Evolutionary conservation across 495 filamentous ascomycete species (phyloP).

Genomic region (Tuber calosporum): DNA sequence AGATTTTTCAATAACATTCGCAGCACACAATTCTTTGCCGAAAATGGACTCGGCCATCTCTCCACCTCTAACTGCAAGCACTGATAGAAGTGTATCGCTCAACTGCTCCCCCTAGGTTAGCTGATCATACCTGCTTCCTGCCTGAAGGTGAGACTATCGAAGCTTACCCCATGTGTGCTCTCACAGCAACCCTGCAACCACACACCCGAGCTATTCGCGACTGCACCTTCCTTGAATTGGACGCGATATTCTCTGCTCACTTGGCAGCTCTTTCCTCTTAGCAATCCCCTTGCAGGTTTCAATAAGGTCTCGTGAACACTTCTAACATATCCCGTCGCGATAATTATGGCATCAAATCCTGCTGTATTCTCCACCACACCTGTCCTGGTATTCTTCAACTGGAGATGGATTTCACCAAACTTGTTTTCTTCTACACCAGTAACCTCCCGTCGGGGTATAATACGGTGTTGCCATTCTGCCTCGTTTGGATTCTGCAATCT

Average conservation of each 20-base stretch:
- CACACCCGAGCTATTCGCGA: slow-evolving; percentile 60
- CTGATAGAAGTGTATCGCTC: slow-evolving; percentile 71
- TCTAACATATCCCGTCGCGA: slow-evolving; percentile 79
- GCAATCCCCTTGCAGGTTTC: slow-evolving; percentile 54
- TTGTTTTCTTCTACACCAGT: slow-evolving; percentile 51
- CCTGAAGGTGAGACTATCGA: slow-evolving; percentile 2
- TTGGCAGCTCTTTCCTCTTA: slow-evolving; percentile 46
- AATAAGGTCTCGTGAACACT: slow-evolving; percentile 75
- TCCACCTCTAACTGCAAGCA: slow-evolving; percentile 65
- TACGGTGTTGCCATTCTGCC: slow-evolving; percentile 69
- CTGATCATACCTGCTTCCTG: neutral
- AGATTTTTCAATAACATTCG: slow-evolving; percentile 28
- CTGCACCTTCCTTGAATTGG: slow-evolving; percentile 56
- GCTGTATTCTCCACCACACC: slow-evolving; percentile 24
- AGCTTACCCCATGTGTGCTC: slow-evolving; percentile 76
- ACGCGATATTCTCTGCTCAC: slow-evolving; percentile 67
- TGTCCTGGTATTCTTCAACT: slow-evolving; percentile 39
- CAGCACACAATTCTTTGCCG: slow-evolving; percentile 41
- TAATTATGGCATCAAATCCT: slow-evolving; percentile 61
- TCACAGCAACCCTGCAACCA: slow-evolving; percentile 97
- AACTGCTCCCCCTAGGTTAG: slow-evolving; percentile 46
- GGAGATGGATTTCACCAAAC: slow-evolving; percentile 42
- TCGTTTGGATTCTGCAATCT: slow-evolving; percentile 62
- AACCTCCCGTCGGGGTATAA: slow-evolving; percentile 61
- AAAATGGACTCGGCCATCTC: slow-evolving; percentile 75